Percentiles rank a stretch among this genome's conserved stretches.
Evolutionary conservation across 1,284 basidiomycete genomes (phyloP).

Genomic region (Leccinum colubrinum): DNA sequence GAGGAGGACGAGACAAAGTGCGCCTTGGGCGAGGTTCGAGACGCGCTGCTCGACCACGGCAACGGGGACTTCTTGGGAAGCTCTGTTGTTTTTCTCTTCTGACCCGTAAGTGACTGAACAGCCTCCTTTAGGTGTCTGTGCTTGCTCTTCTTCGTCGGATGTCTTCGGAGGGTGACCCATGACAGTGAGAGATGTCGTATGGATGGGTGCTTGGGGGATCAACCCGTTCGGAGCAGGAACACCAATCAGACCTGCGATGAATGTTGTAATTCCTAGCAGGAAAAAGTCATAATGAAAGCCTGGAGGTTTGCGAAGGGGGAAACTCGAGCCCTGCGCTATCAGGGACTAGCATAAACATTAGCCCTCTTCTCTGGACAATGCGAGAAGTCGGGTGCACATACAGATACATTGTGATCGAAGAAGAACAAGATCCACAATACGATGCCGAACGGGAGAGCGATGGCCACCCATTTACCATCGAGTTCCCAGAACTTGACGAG

Average conservation of each 20-base stretch:
- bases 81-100: constrained; percentile 30
- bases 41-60: constrained; percentile 88
- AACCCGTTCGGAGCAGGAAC: constrained; percentile 93
- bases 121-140: constrained; percentile 8
- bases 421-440: constrained; percentile 74
- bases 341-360: constrained; percentile 54
- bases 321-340: constrained; percentile 91
- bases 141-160: constrained; percentile 40
- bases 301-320: constrained; percentile 88
- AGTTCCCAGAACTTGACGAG: constrained; percentile 91
- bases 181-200: constrained; percentile 84
- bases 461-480: constrained; percentile 86
- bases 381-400: constrained; percentile 32
- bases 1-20: constrained; percentile 77
- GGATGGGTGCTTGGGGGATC: constrained; percentile 95
- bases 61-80: constrained; percentile 59
- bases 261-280: constrained; percentile 88
- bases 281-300: constrained; percentile 93
- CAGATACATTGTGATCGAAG: constrained; percentile 85
- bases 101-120: not conserved
- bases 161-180: constrained; percentile 56
- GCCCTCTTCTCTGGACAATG: not conserved
- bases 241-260: constrained; percentile 89
- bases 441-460: constrained; percentile 74
- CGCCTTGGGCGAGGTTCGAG: constrained; percentile 85